Evolutionary conservation across 306 rosid species (phyloP).

Genomic region (Cucurbita pepo): DNA sequence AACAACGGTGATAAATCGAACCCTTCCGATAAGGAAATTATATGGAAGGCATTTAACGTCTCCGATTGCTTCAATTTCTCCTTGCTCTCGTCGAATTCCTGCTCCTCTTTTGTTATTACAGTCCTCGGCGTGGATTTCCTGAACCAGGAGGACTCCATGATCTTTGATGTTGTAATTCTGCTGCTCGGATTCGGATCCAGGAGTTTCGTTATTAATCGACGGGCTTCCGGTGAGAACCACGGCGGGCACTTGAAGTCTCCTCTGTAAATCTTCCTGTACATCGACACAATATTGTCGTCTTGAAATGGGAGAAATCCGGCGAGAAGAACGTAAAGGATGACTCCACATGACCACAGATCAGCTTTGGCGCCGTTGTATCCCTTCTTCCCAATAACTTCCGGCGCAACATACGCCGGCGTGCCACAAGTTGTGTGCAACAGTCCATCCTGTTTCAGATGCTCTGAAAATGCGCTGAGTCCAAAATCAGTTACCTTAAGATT

Average conservation of each 20-base stretch:
- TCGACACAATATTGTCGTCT: slow-evolving; percentile 61
- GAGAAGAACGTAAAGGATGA: slow-evolving; percentile 73
- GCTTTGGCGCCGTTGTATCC: slow-evolving; percentile 94
- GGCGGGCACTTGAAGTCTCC: slow-evolving; percentile 95
- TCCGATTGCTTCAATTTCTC: slow-evolving; percentile 27
- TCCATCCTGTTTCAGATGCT: slow-evolving; percentile 58
- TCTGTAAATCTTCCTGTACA: slow-evolving; percentile 73
- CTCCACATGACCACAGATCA: slow-evolving; percentile 92
- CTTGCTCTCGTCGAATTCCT: slow-evolving; percentile 12
- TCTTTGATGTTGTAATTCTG: slow-evolving; percentile 34
- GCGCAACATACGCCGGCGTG: slow-evolving; percentile 91
- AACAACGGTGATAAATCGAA: slow-evolving; percentile 77
- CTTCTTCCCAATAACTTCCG: slow-evolving; percentile 72
- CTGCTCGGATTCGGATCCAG: slow-evolving; percentile 67
- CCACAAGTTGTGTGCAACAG: slow-evolving; percentile 81
- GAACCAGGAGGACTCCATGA: slow-evolving; percentile 71
- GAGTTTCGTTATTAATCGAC: slow-evolving; percentile 46
- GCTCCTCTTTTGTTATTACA: slow-evolving; percentile 13
- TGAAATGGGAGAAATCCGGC: slow-evolving; percentile 88
- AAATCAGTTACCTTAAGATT: slow-evolving; percentile 78
- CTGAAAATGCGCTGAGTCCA: slow-evolving; percentile 64
- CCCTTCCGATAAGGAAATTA: slow-evolving; percentile 62
- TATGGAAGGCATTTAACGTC: slow-evolving; percentile 71
- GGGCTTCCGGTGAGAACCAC: slow-evolving; percentile 69
- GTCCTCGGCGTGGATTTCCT: slow-evolving; percentile 39